Evolutionary conservation across 1,284 basidiomycete species (phyloP), one percentile per base, ranked within the genome.

Genomic region (Apiotrichum siamense): DNA sequence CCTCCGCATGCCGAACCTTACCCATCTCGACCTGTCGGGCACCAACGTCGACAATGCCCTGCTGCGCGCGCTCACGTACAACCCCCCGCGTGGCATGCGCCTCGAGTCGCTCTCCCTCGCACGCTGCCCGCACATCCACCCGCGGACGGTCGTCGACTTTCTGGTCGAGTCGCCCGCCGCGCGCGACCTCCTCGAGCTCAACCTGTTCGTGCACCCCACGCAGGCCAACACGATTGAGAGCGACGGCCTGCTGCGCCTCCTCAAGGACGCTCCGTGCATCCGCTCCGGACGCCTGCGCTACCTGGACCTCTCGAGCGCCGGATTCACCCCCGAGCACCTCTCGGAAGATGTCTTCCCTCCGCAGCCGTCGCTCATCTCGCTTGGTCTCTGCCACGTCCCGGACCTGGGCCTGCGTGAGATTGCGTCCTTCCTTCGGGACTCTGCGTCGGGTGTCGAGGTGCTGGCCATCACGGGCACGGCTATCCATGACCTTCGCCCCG

Each of bases 381-480:
- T 96, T 23, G 92, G 92, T 9, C 80, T 98, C 9, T 90, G 88
- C 7, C 83, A 90, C 72, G 88, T 96, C 55, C 81, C 87, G 1
- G 66, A 77, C 21, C 79, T 98, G 31, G 78, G 81, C 25, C 77
- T 97, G 18, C 76, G 77, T 31, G 80, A 78, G 4, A 78, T 97
- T 49, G 76, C 85, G 18, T 74, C 80, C 12, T 90, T 97, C 71
- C 62, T 97, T 36, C 75, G 77, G 49, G 75, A 72, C 11, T 85
- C 85, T 57, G 86, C 90, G 3, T 77, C 79, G 5, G 83, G 85
- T 55, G 84, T 93, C 42, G 93, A 97, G 75, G 79, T 97, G 12
- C 78, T 97, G 42, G 87, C 92, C 1, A 76, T 97, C 18, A 78
- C 86, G 25, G 82, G 84, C 45, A 89, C 89, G 4, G 83, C 86